Percentiles rank a stretch among this genome's conserved stretches.
Evolutionary conservation across 148 eudicot species (phyloP).

Genomic region (Salicornia ramosissima): DNA sequence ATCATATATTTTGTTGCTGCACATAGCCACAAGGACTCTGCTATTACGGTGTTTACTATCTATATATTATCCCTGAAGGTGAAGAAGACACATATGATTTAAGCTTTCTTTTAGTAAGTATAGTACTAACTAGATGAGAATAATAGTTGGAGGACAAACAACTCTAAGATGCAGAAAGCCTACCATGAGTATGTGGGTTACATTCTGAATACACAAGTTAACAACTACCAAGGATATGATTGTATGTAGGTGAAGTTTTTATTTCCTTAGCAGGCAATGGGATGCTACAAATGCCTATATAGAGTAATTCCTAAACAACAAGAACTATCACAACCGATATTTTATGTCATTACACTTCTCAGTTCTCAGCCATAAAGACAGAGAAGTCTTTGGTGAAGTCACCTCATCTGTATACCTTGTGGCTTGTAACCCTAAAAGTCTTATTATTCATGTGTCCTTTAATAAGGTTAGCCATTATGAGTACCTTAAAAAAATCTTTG

Average conservation of each 20-base stretch:
- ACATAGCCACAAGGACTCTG: not conserved
- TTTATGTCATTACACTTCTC: not conserved
- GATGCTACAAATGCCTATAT: not conserved
- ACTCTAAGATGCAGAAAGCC: not conserved
- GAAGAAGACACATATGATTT: not conserved
- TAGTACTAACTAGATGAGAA: not conserved
- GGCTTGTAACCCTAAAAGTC: not conserved
- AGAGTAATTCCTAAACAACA: too few species aligned
- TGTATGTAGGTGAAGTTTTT: not conserved
- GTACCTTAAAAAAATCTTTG: too few species aligned
- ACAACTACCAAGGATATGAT: not conserved
- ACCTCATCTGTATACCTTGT: not conserved
- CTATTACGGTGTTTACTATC: not conserved
- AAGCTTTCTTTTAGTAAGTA: not conserved
- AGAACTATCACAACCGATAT: too few species aligned
- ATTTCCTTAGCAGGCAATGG: not conserved
- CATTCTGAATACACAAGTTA: not conserved
- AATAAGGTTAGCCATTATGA: too few species aligned
- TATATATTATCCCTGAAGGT: not conserved
- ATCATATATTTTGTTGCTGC: conserved; percentile 9
- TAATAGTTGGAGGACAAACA: not conserved
- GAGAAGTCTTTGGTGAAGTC: not conserved
- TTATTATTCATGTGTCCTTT: too few species aligned
- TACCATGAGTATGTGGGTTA: conserved; percentile 1
- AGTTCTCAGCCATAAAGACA: not conserved